Percentiles rank a stretch among this genome's conserved stretches.
Conservation (phyloP, 1,284 basidiomycete genomes). For the Ustilago shanxiensis region DNA sequence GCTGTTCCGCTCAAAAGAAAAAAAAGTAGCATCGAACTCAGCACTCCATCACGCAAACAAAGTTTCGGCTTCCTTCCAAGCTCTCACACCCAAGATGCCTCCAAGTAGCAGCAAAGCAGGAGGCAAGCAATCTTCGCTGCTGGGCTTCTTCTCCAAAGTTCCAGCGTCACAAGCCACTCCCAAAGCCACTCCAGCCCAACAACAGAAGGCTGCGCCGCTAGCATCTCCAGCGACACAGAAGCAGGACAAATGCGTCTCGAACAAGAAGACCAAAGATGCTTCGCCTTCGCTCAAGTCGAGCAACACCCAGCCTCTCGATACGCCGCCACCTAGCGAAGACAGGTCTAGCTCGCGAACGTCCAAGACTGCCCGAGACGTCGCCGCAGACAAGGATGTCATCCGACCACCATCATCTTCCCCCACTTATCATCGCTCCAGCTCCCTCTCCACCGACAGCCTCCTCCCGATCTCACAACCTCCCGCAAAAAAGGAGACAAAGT, state of each 20-base stretch:
- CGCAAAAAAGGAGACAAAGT: neutral
- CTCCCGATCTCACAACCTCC: slow-evolving; percentile 17
- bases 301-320: slow-evolving; percentile 34
- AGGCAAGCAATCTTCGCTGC: slow-evolving; percentile 54
- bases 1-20: neutral
- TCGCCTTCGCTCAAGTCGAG: slow-evolving; percentile 14
- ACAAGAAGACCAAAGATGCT: slow-evolving; percentile 8
- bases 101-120: slow-evolving; percentile 29
- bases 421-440: slow-evolving; percentile 41
- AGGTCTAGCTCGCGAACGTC: slow-evolving; percentile 26
- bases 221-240: slow-evolving; percentile 7
- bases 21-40: neutral
- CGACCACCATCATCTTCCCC: slow-evolving; percentile 36
- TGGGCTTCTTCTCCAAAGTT: slow-evolving; percentile 58
- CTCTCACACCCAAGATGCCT: slow-evolving; percentile 19
- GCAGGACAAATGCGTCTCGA: neutral
- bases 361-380: slow-evolving; percentile 1
- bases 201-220: neutral
- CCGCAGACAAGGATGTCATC: slow-evolving; percentile 1
- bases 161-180: slow-evolving; percentile 23
- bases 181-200: slow-evolving; percentile 18
- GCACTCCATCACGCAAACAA: neutral
- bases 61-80: slow-evolving; percentile 13
- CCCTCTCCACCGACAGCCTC: slow-evolving; percentile 35
- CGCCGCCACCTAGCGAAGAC: slow-evolving; percentile 43